These are phyloP conservation scores for Coemansia sp. DNA, from an alignment of 192 early-diverging fungal genomes.

Conservation along the genomic window DNA sequence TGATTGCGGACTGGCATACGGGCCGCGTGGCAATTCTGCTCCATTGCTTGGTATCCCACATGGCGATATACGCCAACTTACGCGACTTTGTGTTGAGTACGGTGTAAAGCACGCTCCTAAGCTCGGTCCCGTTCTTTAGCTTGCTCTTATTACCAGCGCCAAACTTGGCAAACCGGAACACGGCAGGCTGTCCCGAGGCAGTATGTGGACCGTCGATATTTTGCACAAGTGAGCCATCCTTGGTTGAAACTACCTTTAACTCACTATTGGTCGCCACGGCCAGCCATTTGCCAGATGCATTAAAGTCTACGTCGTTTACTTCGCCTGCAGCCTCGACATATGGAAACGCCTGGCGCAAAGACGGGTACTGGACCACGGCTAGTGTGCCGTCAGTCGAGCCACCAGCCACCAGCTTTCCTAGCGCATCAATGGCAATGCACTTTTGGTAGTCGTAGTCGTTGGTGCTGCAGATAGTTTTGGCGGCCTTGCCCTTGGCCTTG, in stretches of 20 bases:
- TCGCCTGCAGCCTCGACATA: slow-evolving; percentile 42
- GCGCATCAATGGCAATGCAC: slow-evolving; percentile 33
- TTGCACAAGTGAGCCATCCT: slow-evolving; percentile 28
- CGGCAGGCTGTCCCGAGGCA: slow-evolving; percentile 22
- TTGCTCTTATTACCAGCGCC: slow-evolving; percentile 18
- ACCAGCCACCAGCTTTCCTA: slow-evolving; percentile 37
- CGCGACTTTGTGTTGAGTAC: slow-evolving; percentile 53
- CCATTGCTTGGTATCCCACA: slow-evolving; percentile 46
- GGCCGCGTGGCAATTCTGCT: slow-evolving; percentile 19
- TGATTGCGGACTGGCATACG: slow-evolving; percentile 36
- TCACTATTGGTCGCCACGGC: slow-evolving; percentile 39
- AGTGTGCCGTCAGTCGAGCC: slow-evolving; percentile 53
- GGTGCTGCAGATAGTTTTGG: slow-evolving; percentile 40
- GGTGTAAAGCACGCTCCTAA: slow-evolving; percentile 34
- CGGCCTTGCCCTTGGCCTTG: slow-evolving; percentile 17
- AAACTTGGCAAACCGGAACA: slow-evolving; percentile 46
- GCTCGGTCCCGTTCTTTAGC: slow-evolving; percentile 2
- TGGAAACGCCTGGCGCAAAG: slow-evolving; percentile 35
- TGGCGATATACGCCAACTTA: slow-evolving; percentile 44
- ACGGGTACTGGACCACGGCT: slow-evolving; percentile 39
- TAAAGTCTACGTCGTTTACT: slow-evolving; percentile 51
- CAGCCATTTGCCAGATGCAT: slow-evolving; percentile 31
- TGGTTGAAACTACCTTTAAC: slow-evolving; percentile 28
- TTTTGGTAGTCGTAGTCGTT: slow-evolving; percentile 47
- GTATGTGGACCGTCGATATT: slow-evolving; percentile 46